phyloP scores from a whole-genome alignment of 371 early-diverging fungal species.

The Apophysomyces variabilis region DNA sequence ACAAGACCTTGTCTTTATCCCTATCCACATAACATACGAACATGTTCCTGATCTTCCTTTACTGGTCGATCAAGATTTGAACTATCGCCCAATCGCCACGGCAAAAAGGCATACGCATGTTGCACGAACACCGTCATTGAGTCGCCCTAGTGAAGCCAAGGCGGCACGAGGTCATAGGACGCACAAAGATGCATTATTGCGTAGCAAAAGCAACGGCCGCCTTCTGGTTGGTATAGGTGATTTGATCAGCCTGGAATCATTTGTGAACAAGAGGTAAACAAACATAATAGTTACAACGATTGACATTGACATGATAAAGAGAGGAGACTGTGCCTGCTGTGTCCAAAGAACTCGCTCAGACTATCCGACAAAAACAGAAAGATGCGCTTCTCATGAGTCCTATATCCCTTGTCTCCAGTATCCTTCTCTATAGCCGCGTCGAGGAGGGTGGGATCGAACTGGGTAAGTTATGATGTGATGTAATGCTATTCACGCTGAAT shows the following conservation, averaged over 20 bases:
- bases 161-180: conserved; percentile 24
- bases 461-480: conserved; percentile 14
- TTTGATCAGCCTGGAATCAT: conserved; percentile 6
- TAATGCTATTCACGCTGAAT: not conserved
- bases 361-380: conserved; percentile 19
- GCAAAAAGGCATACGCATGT: not conserved
- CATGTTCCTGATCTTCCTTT: conserved; percentile 30
- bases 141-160: conserved; percentile 19
- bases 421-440: conserved; percentile 29
- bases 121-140: not conserved
- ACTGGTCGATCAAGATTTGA: conserved; percentile 25
- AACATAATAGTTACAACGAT: not conserved
- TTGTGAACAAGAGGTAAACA: conserved; percentile 5
- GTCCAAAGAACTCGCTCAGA: conserved; percentile 9
- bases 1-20: conserved; percentile 31
- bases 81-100: conserved; percentile 12
- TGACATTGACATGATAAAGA: conserved; percentile 2
- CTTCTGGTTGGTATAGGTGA: conserved; percentile 19
- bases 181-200: conserved; percentile 1
- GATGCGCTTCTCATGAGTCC: conserved; percentile 24
- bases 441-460: conserved; percentile 28
- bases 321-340: not conserved
- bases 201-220: conserved; percentile 15
- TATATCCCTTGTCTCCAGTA: conserved; percentile 32
- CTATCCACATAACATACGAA: conserved; percentile 35